Base-by-base conservation (phyloP, 1,284 basidiomycete genomes). In the Apiotrichum porosum region DNA sequence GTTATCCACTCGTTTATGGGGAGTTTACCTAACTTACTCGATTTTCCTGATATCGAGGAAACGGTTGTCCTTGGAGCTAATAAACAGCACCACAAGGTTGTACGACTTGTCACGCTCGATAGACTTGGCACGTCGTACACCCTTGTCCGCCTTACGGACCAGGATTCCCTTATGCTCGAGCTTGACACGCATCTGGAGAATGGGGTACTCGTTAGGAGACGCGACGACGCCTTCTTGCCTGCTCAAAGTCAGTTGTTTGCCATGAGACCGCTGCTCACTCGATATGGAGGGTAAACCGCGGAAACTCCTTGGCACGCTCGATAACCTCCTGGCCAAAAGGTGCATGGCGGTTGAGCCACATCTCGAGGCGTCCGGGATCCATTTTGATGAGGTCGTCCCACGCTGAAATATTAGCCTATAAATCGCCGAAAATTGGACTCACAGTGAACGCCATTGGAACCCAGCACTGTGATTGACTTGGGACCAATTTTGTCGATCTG, bases 401-500 rank as follows among this genome's bases (percentile, higher is more conserved):
- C 8, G 52, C 62, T 58, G 46, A 3, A 3, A 2, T 9, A 26
- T 47, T 18, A 47, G 41, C 31, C 26, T 6, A 6, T 17, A 18
- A 14, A 30, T 3, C 9, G 18, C 5, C 6, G 15, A 26, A 1
- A 1, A 3, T 4, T 2, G 1, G 14, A 51, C 63, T 48, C 33
- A 68, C 67, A 51, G 1, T 36, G 30, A 17, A 68, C 53, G 0
- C 53, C 51, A 9, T 60, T 52, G 0, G 42, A 35, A 2, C 37
- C 60, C 0, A 72, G 52, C 0, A 55, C 56, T 9, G 49, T 51
- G 34, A 73, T 67, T 0, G 71, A 69, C 40, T 68, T 69, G 3
- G 68, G 58, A 18, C 51, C 54, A 23, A 73, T 63, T 10, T 51
- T 55, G 5, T 60, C 47, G 6, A 73, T 60, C 52, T 73, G 70